phyloP scores from a whole-genome alignment of 306 rosid species.

The Rosa persica region DNA sequence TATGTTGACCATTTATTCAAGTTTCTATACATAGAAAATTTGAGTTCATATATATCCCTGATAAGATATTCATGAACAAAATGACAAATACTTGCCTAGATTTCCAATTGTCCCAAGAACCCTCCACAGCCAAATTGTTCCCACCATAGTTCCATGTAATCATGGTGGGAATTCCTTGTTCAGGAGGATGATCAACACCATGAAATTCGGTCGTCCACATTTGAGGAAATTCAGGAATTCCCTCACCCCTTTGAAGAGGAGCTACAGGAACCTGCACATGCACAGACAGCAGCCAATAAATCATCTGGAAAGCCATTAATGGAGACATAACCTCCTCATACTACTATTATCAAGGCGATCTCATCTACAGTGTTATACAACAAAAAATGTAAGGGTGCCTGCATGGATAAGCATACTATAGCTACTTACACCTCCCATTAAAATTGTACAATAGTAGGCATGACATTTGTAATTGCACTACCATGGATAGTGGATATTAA shows the following conservation, averaged over 20 bases:
- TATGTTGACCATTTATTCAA: conserved; percentile 5
- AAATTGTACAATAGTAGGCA: neutral
- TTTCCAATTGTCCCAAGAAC: conserved; percentile 94
- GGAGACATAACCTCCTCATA: neutral
- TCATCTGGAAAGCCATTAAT: conserved; percentile 19
- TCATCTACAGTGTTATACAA: neutral
- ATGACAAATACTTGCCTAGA: conserved; percentile 52
- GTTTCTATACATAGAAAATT: neutral
- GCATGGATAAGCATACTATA: neutral
- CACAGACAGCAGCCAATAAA: conserved; percentile 26
- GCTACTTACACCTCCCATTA: neutral
- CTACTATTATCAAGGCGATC: neutral
- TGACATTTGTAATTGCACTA: neutral
- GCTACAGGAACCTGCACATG: conserved; percentile 77
- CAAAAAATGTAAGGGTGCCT: neutral
- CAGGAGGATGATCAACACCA: conserved; percentile 54
- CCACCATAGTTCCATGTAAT: conserved; percentile 84
- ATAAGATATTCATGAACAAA: conserved; percentile 23
- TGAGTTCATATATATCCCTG: conserved; percentile 7
- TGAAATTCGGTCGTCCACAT: conserved; percentile 51
- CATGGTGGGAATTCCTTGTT: conserved; percentile 73
- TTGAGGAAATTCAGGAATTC: conserved; percentile 46
- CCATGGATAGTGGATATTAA: neutral
- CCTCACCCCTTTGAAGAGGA: conserved; percentile 67
- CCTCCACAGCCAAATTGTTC: conserved; percentile 71